Evolutionary conservation across 805 yeast species (phyloP).

Genomic region (Sungouiella thailandica): DNA sequence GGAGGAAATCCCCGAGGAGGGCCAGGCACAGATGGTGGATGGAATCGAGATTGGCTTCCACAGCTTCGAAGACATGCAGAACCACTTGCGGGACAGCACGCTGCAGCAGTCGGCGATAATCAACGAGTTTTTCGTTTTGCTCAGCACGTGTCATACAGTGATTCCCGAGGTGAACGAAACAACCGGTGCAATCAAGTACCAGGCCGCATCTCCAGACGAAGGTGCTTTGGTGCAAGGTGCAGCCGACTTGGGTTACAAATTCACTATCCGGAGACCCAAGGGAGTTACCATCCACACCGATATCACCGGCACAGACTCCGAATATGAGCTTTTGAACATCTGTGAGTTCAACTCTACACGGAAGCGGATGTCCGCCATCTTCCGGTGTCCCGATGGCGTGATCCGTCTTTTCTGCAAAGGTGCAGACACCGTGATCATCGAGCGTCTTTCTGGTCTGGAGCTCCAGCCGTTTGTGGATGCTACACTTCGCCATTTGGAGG

Average conservation of each 20-base stretch:
- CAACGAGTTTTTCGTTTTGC: slow-evolving; percentile 72
- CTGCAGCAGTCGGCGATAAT: slow-evolving; percentile 44
- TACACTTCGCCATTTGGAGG: slow-evolving; percentile 85
- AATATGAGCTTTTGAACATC: slow-evolving; percentile 76
- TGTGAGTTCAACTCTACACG: slow-evolving; percentile 98
- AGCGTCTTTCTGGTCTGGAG: slow-evolving; percentile 60
- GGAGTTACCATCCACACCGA: slow-evolving; percentile 60
- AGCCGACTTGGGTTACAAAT: slow-evolving; percentile 79
- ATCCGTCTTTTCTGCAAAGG: slow-evolving; percentile 91
- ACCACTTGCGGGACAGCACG: slow-evolving; percentile 43
- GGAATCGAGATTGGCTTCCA: slow-evolving; percentile 80
- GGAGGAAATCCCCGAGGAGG: slow-evolving; percentile 87
- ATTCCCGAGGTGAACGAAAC: slow-evolving; percentile 76
- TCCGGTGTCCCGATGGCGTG: slow-evolving; percentile 90
- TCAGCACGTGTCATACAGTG: slow-evolving; percentile 95
- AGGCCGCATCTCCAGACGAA: slow-evolving; percentile 99
- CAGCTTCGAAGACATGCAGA: slow-evolving; percentile 59
- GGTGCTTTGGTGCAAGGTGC: slow-evolving; percentile 98
- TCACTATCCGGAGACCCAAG: slow-evolving; percentile 80
- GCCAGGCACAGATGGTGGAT: slow-evolving; percentile 60
- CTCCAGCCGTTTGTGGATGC: slow-evolving; percentile 75
- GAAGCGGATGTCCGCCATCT: slow-evolving; percentile 94
- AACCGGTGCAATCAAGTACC: slow-evolving; percentile 72
- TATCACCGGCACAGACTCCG: slow-evolving; percentile 45
- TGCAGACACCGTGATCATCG: slow-evolving; percentile 94